phyloP scores from a whole-genome alignment of 805 yeast species.

The Kazachstania martiniae region DNA sequence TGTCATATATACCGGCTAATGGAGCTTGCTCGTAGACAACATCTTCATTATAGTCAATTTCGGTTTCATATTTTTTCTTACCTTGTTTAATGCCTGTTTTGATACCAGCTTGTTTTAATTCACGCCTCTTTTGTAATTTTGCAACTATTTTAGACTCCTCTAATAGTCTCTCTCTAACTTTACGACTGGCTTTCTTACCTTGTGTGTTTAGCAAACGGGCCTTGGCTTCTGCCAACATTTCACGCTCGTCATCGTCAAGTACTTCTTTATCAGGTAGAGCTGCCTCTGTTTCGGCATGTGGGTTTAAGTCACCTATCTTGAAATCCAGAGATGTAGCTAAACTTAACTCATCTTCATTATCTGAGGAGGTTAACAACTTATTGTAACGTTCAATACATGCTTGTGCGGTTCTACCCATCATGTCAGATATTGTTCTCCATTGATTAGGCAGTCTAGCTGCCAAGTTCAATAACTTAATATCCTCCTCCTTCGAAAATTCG shows the following conservation, averaged over 20 bases:
- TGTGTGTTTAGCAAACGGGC: slow-evolving; percentile 86
- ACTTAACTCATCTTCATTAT: slow-evolving; percentile 16
- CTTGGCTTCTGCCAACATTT: slow-evolving; percentile 89
- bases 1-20: slow-evolving; percentile 57
- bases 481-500: slow-evolving; percentile 71
- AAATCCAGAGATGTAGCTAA: slow-evolving; percentile 29
- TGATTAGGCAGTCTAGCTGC: slow-evolving; percentile 77
- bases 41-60: slow-evolving; percentile 75
- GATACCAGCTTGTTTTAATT: slow-evolving; percentile 70
- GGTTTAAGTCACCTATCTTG: slow-evolving; percentile 48
- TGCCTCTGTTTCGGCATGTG: slow-evolving; percentile 65
- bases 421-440: slow-evolving; percentile 84
- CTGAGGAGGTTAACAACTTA: slow-evolving; percentile 19
- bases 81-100: slow-evolving; percentile 38
- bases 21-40: slow-evolving; percentile 71
- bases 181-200: slow-evolving; percentile 89
- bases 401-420: slow-evolving; percentile 75
- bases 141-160: slow-evolving; percentile 72
- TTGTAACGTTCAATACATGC: slow-evolving; percentile 83
- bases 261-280: slow-evolving; percentile 75
- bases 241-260: slow-evolving; percentile 78
- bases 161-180: slow-evolving; percentile 72
- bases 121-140: slow-evolving; percentile 66
- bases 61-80: slow-evolving; percentile 43
- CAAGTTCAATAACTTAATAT: slow-evolving; percentile 52